Percentiles rank a stretch among this genome's conserved stretches.
These are phyloP conservation scores for Boletus patriciae DNA, from an alignment of 768 basidiomycete species.

Conservation along the genomic window DNA sequence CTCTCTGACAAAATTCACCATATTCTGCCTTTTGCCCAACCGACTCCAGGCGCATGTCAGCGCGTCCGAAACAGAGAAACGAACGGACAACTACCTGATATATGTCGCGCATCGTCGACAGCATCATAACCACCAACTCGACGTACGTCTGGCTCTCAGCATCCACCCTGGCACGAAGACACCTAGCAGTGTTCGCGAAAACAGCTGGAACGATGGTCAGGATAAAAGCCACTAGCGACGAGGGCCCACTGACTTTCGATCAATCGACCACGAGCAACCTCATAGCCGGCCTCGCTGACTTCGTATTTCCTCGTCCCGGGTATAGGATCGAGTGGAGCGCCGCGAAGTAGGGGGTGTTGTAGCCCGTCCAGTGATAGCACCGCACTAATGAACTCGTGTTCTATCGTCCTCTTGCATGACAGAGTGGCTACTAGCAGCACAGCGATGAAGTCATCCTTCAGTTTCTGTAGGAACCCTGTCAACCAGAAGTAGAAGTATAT, in stretches of 20 bases:
- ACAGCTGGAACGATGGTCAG: slow-evolving; percentile 40
- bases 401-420: slow-evolving; percentile 47
- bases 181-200: slow-evolving; percentile 42
- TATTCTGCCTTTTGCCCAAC: slow-evolving; percentile 31
- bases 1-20: slow-evolving; percentile 34
- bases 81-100: slow-evolving; percentile 38
- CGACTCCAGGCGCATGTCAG: slow-evolving; percentile 15
- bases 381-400: slow-evolving; percentile 56
- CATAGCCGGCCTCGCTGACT: slow-evolving; percentile 34
- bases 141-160: slow-evolving; percentile 40
- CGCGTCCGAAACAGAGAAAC: neutral
- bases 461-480: slow-evolving; percentile 35
- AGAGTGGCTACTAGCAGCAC: slow-evolving; percentile 55
- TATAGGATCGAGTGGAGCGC: slow-evolving; percentile 30
- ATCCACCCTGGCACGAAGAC: slow-evolving; percentile 35
- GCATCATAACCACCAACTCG: slow-evolving; percentile 44
- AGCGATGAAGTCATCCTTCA: slow-evolving; percentile 51
- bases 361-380: slow-evolving; percentile 60
- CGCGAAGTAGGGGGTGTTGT: slow-evolving; percentile 51
- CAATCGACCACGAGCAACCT: slow-evolving; percentile 37
- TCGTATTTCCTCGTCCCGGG: slow-evolving; percentile 26
- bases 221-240: slow-evolving; percentile 7
- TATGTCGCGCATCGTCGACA: slow-evolving; percentile 52
- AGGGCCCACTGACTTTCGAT: slow-evolving; percentile 37
- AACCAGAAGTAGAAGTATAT: neutral